Evolutionary conservation across 2,329 filamentous ascomycete genomes (phyloP).

Genomic region (Pestalotiopsis sp.): DNA sequence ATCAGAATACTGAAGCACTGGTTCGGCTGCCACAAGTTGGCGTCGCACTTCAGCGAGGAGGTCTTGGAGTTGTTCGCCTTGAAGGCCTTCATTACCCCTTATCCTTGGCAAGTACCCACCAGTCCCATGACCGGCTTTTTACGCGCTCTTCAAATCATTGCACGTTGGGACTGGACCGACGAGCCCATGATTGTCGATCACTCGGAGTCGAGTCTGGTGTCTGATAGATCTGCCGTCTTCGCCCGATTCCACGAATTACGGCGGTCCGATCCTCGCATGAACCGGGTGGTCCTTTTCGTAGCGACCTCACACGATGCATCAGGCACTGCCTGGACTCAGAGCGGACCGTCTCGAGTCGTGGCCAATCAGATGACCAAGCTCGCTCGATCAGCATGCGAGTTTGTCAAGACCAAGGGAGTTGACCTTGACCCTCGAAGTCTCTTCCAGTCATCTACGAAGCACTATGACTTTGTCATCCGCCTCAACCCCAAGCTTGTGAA

Average conservation of each 20-base stretch:
- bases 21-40: conserved; percentile 83
- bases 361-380: conserved; percentile 82
- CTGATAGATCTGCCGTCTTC: conserved; percentile 63
- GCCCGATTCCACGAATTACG: conserved; percentile 83
- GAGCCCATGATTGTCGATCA: conserved; percentile 83
- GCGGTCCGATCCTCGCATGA: conserved; percentile 86
- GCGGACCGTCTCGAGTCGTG: conserved; percentile 75
- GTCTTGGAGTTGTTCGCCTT: conserved; percentile 82
- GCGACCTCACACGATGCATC: conserved; percentile 78
- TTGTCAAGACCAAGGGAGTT: conserved; percentile 56
- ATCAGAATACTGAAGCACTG: conserved; percentile 87
- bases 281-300: conserved; percentile 77
- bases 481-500: conserved; percentile 59
- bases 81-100: conserved; percentile 76
- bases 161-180: conserved; percentile 89
- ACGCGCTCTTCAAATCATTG: conserved; percentile 76
- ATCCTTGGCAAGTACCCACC: conserved; percentile 78
- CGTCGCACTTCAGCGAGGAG: conserved; percentile 74
- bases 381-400: conserved; percentile 72
- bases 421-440: conserved; percentile 59
- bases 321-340: conserved; percentile 78
- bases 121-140: conserved; percentile 80
- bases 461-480: conserved; percentile 87
- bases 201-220: conserved; percentile 61
- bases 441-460: conserved; percentile 71